Evolutionary conservation across 495 filamentous ascomycete genomes (phyloP), one percentile per base, ranked within the genome.

Genomic region (Podospora didyma): DNA sequence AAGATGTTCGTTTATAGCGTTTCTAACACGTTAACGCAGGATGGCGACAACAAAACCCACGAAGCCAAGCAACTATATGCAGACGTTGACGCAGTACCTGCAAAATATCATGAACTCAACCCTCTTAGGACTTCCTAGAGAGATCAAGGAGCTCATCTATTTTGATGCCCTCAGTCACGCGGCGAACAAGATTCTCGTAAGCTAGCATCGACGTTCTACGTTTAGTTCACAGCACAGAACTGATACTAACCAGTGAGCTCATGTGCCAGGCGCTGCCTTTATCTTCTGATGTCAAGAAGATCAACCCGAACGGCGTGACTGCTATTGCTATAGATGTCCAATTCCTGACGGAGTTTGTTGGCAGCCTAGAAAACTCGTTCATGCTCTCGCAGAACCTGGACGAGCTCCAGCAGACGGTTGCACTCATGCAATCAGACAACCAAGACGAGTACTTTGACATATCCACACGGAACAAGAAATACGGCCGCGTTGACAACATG

Each of bases 101-200:
- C 88, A 87, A 1, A 96, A 96, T 64, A 97, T 96, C 63, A 97
- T 97, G 92, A 89, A 84, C 66, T 94, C 91, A 3, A 94, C 92
- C 0, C 79, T 98, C 7, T 82, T 97, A 3, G 92, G 92, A 12
- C 78, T 98, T 24, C 94, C 94, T 0, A 86, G 88, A 3, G 90
- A 96, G 61, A 97, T 98, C 72, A 96, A 97, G 71, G 90, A 95
- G 67, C 82, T 97, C 31, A 96, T 98, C 57, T 97, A 97, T 71
- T 97, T 97, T 61, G 93, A 97, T 68, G 95, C 95, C 2, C 80
- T 98, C 54, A 89, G 85, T 54, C 93, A 97, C 69, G 90, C 95
- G 5, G 86, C 90, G 7, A 86, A 86, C 54, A 89, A 86, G 74
- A 94, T 98, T 31, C 74, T 98, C 46, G 87, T 90, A 71, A 61